Conservation (phyloP, 306 rosid genomes). For the Gynostemma pentaphyllum region DNA sequence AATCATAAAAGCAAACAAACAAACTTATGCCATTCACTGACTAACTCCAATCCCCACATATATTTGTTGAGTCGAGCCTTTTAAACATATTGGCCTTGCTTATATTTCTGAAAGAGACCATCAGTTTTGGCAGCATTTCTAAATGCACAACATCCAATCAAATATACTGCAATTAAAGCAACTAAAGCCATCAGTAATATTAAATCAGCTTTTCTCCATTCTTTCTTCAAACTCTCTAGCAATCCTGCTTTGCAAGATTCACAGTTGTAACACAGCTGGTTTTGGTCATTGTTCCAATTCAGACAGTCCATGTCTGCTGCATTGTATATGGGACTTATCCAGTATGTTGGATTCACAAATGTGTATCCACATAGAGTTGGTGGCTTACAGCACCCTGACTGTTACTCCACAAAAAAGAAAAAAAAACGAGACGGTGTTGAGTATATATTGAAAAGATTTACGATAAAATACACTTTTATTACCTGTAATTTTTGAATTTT, state of each 20-base stretch:
- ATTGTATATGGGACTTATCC: constrained; percentile 6
- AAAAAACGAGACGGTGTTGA: too few species aligned
- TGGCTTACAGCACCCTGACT: constrained; percentile 11
- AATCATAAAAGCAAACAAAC: too few species aligned
- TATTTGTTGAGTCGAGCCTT: too few species aligned
- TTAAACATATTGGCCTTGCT: constrained; percentile 2
- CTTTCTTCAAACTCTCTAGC: background rate
- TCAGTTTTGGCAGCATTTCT: background rate
- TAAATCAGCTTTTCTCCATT: constrained; percentile 5
- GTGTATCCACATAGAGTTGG: background rate
- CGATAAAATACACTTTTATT: too few species aligned
- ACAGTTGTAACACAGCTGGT: background rate
- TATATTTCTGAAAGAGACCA: background rate
- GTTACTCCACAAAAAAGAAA: too few species aligned
- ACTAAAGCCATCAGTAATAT: background rate
- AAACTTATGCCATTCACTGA: too few species aligned
- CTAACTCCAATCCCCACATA: too few species aligned
- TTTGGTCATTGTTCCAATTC: constrained; percentile 10
- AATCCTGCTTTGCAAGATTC: constrained; percentile 4
- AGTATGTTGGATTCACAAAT: constrained; percentile 5
- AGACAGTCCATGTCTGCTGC: background rate
- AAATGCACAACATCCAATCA: background rate
- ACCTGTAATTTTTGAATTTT: too few species aligned
- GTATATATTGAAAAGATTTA: too few species aligned
- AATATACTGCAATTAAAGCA: background rate